These are phyloP conservation scores for Artomyces pyxidatus DNA, from an alignment of 768 basidiomycete genomes.

Conservation along the genomic window DNA sequence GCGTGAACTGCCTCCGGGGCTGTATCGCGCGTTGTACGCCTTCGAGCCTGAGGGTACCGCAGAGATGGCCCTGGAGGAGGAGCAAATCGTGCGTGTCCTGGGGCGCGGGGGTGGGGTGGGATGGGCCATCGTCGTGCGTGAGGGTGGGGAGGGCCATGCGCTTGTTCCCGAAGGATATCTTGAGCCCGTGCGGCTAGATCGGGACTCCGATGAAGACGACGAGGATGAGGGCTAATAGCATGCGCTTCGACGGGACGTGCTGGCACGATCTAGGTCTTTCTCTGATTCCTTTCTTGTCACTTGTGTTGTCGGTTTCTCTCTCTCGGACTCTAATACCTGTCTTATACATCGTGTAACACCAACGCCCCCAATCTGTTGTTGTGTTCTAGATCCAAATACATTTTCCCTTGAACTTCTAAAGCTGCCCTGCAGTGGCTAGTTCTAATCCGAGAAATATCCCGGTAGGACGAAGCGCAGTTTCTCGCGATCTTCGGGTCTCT, in stretches of 20 bases:
- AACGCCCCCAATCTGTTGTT: no score
- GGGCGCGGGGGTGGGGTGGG: constrained; percentile 74
- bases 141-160: constrained; percentile 43
- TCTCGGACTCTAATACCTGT: background rate
- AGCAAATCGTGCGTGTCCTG: constrained; percentile 64
- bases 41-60: constrained; percentile 77
- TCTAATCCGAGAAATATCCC: constrained; percentile 46
- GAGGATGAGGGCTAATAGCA: constrained; percentile 4
- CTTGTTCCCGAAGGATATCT: constrained; percentile 77
- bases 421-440: background rate
- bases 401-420: background rate
- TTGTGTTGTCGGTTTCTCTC: background rate
- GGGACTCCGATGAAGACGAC: constrained; percentile 6
- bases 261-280: background rate
- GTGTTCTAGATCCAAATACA: background rate
- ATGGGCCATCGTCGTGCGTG: constrained; percentile 64
- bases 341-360: background rate
- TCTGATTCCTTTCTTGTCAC: background rate
- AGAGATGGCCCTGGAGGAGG: constrained; percentile 76
- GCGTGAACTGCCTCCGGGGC: constrained; percentile 46
- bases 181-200: constrained; percentile 41
- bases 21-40: constrained; percentile 70
- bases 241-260: background rate
- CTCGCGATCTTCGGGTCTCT: constrained; percentile 50
- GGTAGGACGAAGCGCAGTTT: constrained; percentile 76